Conservation (phyloP, 2,329 filamentous ascomycete genomes). For the Nemania sp. region DNA sequence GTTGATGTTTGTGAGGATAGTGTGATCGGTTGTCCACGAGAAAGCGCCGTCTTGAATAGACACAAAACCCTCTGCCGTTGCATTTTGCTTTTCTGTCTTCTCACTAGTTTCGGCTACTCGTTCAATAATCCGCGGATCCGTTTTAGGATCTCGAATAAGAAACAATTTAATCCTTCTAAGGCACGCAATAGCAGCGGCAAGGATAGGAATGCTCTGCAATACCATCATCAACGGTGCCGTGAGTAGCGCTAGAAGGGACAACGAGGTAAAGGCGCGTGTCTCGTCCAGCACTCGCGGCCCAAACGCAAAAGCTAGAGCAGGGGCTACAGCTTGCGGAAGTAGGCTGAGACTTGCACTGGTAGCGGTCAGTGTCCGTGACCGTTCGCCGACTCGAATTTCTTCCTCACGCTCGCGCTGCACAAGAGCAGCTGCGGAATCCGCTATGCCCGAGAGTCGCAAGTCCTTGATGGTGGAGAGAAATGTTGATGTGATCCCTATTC, state of each 20-base stretch:
- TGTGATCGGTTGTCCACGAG: slow-evolving; percentile 3
- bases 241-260: slow-evolving; percentile 3
- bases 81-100: background rate
- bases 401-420: background rate
- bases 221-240: slow-evolving; percentile 3
- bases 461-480: background rate
- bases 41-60: slow-evolving; percentile 2
- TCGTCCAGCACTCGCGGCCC: slow-evolving; percentile 3
- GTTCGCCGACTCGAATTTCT: background rate
- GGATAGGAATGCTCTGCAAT: background rate
- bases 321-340: background rate
- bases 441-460: background rate
- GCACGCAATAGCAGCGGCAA: background rate
- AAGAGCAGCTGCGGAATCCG: background rate
- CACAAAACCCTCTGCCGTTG: background rate
- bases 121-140: background rate
- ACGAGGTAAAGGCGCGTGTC: slow-evolving; percentile 1
- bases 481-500: background rate
- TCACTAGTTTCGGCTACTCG: background rate
- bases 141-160: background rate
- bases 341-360: background rate
- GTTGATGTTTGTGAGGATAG: slow-evolving; percentile 33
- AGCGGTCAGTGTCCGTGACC: background rate
- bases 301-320: slow-evolving; percentile 3
- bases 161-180: background rate